These are phyloP conservation scores for Carex sylvatica DNA, from an alignment of 202 grass and related monocot genomes.

Conservation along the genomic window DNA sequence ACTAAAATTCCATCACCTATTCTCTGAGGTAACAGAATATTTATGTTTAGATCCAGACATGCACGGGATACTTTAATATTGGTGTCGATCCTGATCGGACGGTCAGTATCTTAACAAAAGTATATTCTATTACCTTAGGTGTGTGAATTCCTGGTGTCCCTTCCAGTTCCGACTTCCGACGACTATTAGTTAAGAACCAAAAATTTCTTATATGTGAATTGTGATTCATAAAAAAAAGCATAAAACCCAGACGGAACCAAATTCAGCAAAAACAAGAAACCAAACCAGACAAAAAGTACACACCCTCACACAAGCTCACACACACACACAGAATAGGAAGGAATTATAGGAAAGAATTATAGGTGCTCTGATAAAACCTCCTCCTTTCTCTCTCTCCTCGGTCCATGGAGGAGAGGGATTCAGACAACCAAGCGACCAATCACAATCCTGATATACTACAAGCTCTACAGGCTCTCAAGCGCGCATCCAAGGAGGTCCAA, in stretches of 20 bases:
- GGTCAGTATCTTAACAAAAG: too few relatives aligned
- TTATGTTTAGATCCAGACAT: too few relatives aligned
- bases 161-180: too few relatives aligned
- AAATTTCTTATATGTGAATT: background rate
- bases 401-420: constrained; percentile 36
- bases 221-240: too few relatives aligned
- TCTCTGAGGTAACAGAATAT: too few relatives aligned
- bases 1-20: too few relatives aligned
- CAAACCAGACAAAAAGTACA: background rate
- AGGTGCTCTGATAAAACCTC: constrained; percentile 28
- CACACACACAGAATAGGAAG: too few relatives aligned
- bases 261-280: background rate
- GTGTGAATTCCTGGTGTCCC: background rate
- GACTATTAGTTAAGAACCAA: background rate
- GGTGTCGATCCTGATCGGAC: too few relatives aligned
- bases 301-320: background rate
- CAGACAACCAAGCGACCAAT: background rate
- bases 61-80: too few relatives aligned
- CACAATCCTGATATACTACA: constrained; percentile 31
- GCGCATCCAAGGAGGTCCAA: constrained; percentile 49
- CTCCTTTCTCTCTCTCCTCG: constrained; percentile 40
- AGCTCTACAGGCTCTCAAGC: constrained; percentile 58
- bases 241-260: too few relatives aligned
- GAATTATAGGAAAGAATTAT: too few relatives aligned
- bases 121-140: too few relatives aligned